Evolutionary conservation across 345 rosid genomes (phyloP).

Genomic region (Pistacia integerrima): DNA sequence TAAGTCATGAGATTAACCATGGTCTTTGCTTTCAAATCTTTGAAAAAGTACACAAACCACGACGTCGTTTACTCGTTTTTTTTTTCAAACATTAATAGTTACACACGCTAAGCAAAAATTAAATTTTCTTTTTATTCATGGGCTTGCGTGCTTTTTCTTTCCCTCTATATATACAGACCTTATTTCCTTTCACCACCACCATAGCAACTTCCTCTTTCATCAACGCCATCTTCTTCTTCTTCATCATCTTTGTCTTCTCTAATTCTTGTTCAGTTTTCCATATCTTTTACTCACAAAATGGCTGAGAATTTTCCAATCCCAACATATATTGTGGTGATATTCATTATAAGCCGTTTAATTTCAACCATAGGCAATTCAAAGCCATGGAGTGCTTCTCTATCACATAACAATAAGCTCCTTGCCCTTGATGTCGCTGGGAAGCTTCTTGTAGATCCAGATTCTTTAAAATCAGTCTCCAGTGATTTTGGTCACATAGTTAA

Average conservation of each 20-base stretch:
- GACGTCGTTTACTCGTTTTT: conserved; percentile 26
- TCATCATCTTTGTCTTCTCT: not conserved
- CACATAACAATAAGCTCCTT: conserved; percentile 18
- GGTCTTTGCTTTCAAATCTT: conserved; percentile 17
- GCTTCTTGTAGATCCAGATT: conserved; percentile 44
- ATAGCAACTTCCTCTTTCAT: not conserved
- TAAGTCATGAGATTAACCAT: conserved; percentile 19
- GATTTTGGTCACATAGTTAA: conserved; percentile 72
- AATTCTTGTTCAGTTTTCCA: not conserved
- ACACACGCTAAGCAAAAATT: not conserved
- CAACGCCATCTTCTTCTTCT: not conserved
- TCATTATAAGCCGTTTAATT: conserved; percentile 33
- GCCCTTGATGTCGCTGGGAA: conserved; percentile 18
- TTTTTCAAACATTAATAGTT: too few relatives aligned
- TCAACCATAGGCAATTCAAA: conserved; percentile 31
- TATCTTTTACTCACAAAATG: conserved; percentile 28
- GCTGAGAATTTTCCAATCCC: conserved; percentile 26
- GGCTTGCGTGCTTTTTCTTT: conserved; percentile 27
- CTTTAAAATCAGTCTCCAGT: conserved; percentile 47
- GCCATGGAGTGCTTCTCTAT: conserved; percentile 16
- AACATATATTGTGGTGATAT: conserved; percentile 24
- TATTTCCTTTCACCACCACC: conserved; percentile 2
- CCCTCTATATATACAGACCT: not conserved
- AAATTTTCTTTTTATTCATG: not conserved
- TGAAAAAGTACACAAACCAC: conserved; percentile 16